Conservation (phyloP, 2,329 filamentous ascomycete genomes). For the Fusarium sp. region DNA sequence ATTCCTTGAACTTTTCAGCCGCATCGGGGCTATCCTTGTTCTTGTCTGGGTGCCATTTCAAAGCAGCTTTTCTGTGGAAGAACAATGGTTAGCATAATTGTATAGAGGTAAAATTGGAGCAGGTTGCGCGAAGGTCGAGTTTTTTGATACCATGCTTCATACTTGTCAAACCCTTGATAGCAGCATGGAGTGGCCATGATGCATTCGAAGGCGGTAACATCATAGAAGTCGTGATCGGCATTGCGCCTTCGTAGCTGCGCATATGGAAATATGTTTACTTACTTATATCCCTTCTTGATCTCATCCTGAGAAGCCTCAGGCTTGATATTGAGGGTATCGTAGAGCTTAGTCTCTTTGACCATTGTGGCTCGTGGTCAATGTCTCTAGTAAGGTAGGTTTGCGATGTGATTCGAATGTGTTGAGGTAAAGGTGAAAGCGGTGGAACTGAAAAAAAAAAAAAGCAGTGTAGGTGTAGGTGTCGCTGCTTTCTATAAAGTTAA, state of each 20-base stretch:
- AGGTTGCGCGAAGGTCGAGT: not conserved
- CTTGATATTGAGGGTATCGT: constrained; percentile 85
- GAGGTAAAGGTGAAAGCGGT: constrained; percentile 13
- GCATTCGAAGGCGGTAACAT: not conserved
- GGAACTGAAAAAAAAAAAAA: constrained; percentile 17
- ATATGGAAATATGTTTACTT: constrained; percentile 51
- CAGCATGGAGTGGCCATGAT: not conserved
- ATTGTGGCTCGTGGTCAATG: constrained; percentile 63
- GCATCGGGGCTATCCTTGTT: constrained; percentile 91
- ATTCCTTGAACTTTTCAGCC: constrained; percentile 96
- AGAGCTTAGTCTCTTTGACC: constrained; percentile 96
- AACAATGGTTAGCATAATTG: constrained; percentile 51
- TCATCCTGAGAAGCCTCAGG: constrained; percentile 88
- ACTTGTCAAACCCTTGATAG: not conserved
- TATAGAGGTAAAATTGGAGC: not conserved
- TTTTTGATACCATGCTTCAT: not conserved
- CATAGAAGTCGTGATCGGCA: not conserved
- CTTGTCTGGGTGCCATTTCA: constrained; percentile 97
- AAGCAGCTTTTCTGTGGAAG: constrained; percentile 76
- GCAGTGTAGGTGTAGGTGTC: not conserved
- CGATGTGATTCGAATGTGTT: constrained; percentile 14
- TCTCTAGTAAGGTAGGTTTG: constrained; percentile 3
- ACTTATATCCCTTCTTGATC: constrained; percentile 96
- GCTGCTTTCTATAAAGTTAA: constrained; percentile 25
- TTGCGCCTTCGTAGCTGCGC: not conserved